Conservation (phyloP, 2,329 filamentous ascomycete species). For the Ceratocystis albifundus region DNA sequence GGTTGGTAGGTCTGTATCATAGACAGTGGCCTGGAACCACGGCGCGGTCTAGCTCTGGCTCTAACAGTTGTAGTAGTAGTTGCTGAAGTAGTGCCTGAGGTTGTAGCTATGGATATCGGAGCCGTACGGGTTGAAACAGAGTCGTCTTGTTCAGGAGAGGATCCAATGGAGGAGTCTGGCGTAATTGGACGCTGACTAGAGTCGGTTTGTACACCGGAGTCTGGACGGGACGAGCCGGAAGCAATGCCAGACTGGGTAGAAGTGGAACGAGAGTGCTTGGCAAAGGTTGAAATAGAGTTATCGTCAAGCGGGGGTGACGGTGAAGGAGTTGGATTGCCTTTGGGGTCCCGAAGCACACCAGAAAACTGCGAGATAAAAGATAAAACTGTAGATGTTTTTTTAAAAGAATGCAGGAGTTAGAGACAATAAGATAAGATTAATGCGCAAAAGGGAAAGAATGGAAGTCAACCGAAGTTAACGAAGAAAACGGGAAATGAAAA, state of each 20-base stretch:
- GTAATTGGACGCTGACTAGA: slow-evolving; percentile 18
- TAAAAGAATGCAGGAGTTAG: not conserved
- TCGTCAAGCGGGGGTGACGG: slow-evolving; percentile 35
- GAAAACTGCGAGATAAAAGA: slow-evolving; percentile 82
- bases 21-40: slow-evolving; percentile 60
- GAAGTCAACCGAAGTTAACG: not conserved
- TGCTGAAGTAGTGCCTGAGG: slow-evolving; percentile 1
- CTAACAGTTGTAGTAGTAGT: slow-evolving; percentile 24
- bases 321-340: slow-evolving; percentile 35
- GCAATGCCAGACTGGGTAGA: slow-evolving; percentile 13
- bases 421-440: not conserved
- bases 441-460: not conserved
- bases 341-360: slow-evolving; percentile 34
- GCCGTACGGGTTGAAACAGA: slow-evolving; percentile 26
- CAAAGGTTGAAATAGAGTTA: slow-evolving; percentile 24
- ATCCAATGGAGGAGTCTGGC: slow-evolving; percentile 15
- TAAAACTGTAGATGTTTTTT: slow-evolving; percentile 46
- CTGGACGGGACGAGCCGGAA: slow-evolving; percentile 8
- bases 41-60: slow-evolving; percentile 35
- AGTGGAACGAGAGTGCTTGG: slow-evolving; percentile 22
- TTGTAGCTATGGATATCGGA: slow-evolving; percentile 29
- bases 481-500: not conserved
- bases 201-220: slow-evolving; percentile 8
- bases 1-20: slow-evolving; percentile 80
- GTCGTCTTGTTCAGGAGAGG: slow-evolving; percentile 14